These are phyloP conservation scores for Erodium trifolium DNA, from an alignment of 441 rosid genomes.

Conservation along the genomic window DNA sequence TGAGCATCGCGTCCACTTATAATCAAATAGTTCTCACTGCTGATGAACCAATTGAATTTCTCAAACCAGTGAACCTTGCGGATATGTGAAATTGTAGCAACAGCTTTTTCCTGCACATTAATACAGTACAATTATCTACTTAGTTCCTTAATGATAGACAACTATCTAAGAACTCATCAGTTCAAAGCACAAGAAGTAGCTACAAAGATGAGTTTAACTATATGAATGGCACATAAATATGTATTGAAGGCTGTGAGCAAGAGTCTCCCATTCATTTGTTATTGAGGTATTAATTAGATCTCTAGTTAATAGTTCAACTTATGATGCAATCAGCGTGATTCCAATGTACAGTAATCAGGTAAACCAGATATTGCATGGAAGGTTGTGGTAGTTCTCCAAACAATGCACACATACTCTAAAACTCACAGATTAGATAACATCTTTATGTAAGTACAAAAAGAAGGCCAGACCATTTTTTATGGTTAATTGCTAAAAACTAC, in stretches of 20 bases:
- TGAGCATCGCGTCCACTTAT: slow-evolving; percentile 98
- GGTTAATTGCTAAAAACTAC: too few relatives aligned
- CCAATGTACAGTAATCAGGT: neutral
- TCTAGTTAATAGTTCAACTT: neutral
- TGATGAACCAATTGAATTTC: slow-evolving; percentile 95
- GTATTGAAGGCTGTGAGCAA: neutral
- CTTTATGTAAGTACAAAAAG: neutral
- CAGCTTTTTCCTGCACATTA: slow-evolving; percentile 67
- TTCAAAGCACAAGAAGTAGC: neutral
- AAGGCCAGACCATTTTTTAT: neutral
- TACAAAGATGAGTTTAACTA: neutral
- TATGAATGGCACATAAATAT: neutral
- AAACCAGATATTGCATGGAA: neutral
- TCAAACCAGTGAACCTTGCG: slow-evolving; percentile 99
- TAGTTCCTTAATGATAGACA: neutral
- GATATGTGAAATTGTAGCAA: slow-evolving; percentile 84
- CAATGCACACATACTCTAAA: neutral
- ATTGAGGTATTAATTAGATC: neutral
- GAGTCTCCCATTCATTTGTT: neutral
- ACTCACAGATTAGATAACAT: neutral
- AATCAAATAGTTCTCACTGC: slow-evolving; percentile 86
- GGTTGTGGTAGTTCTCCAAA: neutral
- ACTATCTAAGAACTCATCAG: neutral
- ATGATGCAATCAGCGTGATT: neutral
- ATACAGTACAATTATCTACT: slow-evolving; percentile 13